Evolutionary conservation across 345 rosid species (phyloP).

Genomic region (Excoecaria cochinchinensis): DNA sequence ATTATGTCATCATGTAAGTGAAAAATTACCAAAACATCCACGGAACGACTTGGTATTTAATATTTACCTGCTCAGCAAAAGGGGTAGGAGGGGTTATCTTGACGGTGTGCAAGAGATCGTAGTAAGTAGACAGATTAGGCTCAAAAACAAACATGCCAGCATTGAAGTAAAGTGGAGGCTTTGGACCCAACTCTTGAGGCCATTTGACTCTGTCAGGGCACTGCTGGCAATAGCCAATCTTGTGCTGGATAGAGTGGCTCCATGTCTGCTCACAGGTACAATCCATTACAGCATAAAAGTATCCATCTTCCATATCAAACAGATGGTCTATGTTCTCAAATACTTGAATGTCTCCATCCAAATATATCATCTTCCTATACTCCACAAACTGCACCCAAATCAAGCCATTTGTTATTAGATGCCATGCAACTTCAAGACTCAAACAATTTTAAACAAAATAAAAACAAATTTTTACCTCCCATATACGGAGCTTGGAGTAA

Average conservation of each 20-base stretch:
- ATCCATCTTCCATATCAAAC: constrained; percentile 13
- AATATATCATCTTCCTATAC: constrained; percentile 19
- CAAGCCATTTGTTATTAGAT: not conserved
- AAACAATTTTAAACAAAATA: not conserved
- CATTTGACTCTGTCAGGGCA: constrained; percentile 11
- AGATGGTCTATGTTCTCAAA: constrained; percentile 19
- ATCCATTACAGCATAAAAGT: constrained; percentile 17
- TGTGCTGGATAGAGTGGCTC: constrained; percentile 10
- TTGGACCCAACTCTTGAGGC: constrained; percentile 52
- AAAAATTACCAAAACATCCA: not conserved
- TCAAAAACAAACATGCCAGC: constrained; percentile 79
- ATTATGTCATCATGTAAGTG: not conserved
- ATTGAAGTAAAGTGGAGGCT: constrained; percentile 65
- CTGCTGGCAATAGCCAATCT: constrained; percentile 18
- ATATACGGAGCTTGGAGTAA: constrained; percentile 19
- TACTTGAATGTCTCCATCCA: constrained; percentile 17
- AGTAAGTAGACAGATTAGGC: constrained; percentile 49
- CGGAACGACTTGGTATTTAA: not conserved
- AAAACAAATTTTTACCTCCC: constrained; percentile 1
- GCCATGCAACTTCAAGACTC: too few relatives aligned
- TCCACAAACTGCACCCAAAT: constrained; percentile 14
- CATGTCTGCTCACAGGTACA: constrained; percentile 14
- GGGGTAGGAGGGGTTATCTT: constrained; percentile 54
- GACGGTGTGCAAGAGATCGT: constrained; percentile 47
- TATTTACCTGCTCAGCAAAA: constrained; percentile 68